Evolutionary conservation across 257 asterid species (phyloP).

Genomic region (Plantago ovata): DNA sequence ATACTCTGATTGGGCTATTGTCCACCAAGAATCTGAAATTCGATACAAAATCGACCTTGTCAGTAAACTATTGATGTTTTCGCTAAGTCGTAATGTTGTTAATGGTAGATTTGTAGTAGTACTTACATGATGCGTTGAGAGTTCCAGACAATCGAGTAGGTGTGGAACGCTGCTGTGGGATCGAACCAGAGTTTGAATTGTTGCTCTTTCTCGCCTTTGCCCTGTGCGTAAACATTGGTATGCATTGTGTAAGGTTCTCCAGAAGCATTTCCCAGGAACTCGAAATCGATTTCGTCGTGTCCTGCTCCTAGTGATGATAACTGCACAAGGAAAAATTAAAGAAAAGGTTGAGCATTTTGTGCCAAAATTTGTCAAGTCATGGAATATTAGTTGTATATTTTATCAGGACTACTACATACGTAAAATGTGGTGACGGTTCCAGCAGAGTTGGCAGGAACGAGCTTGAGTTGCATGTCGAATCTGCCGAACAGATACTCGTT

Average conservation of each 20-base stretch:
- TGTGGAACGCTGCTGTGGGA: constrained; percentile 33
- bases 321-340: constrained; percentile 4
- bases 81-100: not conserved
- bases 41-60: not conserved
- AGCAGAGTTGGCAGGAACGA: constrained; percentile 25
- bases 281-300: constrained; percentile 42
- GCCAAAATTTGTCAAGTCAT: no score
- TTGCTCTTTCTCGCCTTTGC: constrained; percentile 36
- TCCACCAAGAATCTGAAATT: constrained; percentile 29
- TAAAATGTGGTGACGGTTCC: constrained; percentile 28
- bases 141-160: constrained; percentile 38
- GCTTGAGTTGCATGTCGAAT: constrained; percentile 27
- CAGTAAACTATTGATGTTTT: not conserved
- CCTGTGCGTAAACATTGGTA: constrained; percentile 38
- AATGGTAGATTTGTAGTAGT: no score
- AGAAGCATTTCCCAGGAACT: constrained; percentile 31
- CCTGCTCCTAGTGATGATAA: constrained; percentile 29
- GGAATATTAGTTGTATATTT: no score
- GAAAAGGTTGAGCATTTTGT: no score
- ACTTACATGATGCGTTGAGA: constrained; percentile 32
- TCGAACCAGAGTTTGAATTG: constrained; percentile 39
- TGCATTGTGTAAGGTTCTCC: constrained; percentile 41
- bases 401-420: constrained; percentile 11
- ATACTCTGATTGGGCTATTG: constrained; percentile 30
- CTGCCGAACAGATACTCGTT: constrained; percentile 23